A percentile compares a stretch with the other conserved stretches of the same genome.
Evolutionary conservation across 352 stramenopile species (phyloP).

Genomic region (Detonula confervacea): DNA sequence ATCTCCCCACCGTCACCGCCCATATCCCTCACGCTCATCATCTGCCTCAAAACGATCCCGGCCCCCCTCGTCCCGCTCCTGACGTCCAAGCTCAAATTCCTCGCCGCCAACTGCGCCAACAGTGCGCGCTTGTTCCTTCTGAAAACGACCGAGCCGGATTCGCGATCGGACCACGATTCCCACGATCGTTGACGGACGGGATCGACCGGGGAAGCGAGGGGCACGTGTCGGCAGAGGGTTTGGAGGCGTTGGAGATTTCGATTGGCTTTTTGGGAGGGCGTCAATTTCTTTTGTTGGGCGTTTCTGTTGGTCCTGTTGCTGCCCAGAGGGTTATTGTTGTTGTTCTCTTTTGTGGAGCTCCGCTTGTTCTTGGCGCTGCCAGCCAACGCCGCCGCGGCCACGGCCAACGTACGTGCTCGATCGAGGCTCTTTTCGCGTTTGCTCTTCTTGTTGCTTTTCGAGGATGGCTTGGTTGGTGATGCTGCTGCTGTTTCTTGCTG

Average conservation of each 20-base stretch:
- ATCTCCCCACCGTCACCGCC: slow-evolving; percentile 62
- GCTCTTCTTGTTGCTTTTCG: slow-evolving; percentile 46
- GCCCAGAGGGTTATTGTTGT: too few species aligned
- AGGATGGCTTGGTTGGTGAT: neutral
- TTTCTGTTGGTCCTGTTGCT: slow-evolving; percentile 7
- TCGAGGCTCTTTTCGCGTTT: slow-evolving; percentile 52
- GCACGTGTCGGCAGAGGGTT: slow-evolving; percentile 67
- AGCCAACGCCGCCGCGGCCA: slow-evolving; percentile 67
- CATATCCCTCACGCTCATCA: slow-evolving; percentile 83
- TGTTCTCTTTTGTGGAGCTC: slow-evolving; percentile 43
- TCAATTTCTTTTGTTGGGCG: slow-evolving; percentile 43
- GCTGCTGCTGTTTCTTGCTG: slow-evolving; percentile 9
- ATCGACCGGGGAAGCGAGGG: slow-evolving; percentile 67
- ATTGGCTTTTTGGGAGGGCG: slow-evolving; percentile 62
- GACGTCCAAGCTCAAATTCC: slow-evolving; percentile 65
- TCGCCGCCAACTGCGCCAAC: slow-evolving; percentile 54
- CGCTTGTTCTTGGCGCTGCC: slow-evolving; percentile 61
- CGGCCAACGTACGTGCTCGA: slow-evolving; percentile 70
- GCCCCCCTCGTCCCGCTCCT: slow-evolving; percentile 64
- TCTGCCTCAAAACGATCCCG: slow-evolving; percentile 74
- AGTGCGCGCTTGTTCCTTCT: slow-evolving; percentile 73
- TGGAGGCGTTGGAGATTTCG: slow-evolving; percentile 75
- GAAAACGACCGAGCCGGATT: slow-evolving; percentile 77
- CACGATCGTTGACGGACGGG: slow-evolving; percentile 76
- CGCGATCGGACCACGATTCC: slow-evolving; percentile 76